A percentile compares a stretch with the other conserved stretches of the same genome.
Conservation (phyloP, 345 rosid genomes). For the Toxicodendron radicans region DNA sequence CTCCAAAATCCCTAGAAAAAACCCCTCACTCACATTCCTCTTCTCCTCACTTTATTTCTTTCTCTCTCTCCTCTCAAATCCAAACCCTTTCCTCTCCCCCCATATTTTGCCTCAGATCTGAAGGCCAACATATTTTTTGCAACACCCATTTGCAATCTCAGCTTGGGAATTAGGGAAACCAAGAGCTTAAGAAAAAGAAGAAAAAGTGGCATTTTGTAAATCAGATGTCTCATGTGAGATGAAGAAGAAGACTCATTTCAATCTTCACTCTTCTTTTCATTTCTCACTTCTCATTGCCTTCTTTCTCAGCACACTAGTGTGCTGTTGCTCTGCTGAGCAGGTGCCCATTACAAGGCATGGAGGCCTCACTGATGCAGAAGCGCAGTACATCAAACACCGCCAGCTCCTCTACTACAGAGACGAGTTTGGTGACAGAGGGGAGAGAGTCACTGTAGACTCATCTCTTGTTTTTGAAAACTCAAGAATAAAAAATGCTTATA, state of each 20-base stretch:
- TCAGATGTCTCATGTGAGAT: constrained; percentile 80
- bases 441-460: constrained; percentile 68
- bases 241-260: constrained; percentile 52
- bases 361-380: constrained; percentile 57
- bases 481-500: constrained; percentile 59
- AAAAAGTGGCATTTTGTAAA: constrained; percentile 27
- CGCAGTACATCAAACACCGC: constrained; percentile 61
- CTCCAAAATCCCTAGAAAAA: constrained; percentile 43
- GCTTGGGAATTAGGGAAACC: background rate
- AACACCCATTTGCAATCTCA: constrained; percentile 1
- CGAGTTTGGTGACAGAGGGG: constrained; percentile 86
- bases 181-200: background rate
- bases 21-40: constrained; percentile 10
- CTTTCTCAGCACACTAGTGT: constrained; percentile 12
- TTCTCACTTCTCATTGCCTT: constrained; percentile 24
- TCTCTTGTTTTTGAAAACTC: constrained; percentile 62
- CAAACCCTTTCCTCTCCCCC: constrained; percentile 18
- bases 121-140: background rate
- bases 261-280: constrained; percentile 20
- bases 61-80: constrained; percentile 23
- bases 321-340: constrained; percentile 28
- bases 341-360: constrained; percentile 44
- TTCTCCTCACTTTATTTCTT: constrained; percentile 22
- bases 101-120: constrained; percentile 23
- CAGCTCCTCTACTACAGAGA: constrained; percentile 96